Percentiles rank a stretch among this genome's conserved stretches.
Conservation (phyloP, 352 stramenopile genomes). For the Paralagenidium karlingii region DNA sequence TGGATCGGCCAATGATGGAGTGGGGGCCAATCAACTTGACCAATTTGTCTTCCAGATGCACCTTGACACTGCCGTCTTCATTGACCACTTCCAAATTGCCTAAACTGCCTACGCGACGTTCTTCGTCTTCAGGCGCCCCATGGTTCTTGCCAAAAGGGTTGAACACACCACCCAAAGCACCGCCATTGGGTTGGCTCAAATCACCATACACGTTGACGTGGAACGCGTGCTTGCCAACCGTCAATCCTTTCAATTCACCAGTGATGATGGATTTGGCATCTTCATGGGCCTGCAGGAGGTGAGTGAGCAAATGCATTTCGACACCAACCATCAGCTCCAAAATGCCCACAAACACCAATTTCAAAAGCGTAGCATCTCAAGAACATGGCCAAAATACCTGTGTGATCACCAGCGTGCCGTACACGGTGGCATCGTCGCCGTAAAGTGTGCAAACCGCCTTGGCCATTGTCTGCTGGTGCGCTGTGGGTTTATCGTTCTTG, state of each 20-base stretch:
- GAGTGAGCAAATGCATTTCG: background rate
- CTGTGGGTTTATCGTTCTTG: too few relatives aligned
- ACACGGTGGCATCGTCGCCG: slow-evolving; percentile 68
- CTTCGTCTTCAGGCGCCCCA: slow-evolving; percentile 90
- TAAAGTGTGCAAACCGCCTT: slow-evolving; percentile 83
- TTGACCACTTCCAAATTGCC: slow-evolving; percentile 80
- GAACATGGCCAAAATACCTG: slow-evolving; percentile 18
- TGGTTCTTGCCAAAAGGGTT: slow-evolving; percentile 98
- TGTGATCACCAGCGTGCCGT: slow-evolving; percentile 66
- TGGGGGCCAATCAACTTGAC: slow-evolving; percentile 97
- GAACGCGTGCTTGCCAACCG: slow-evolving; percentile 89
- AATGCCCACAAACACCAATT: too few relatives aligned
- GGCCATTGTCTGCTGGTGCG: too few relatives aligned
- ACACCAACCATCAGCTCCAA: too few relatives aligned
- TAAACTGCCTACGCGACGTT: slow-evolving; percentile 92
- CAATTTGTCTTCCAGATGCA: slow-evolving; percentile 92
- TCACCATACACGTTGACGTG: slow-evolving; percentile 94
- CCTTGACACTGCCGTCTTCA: slow-evolving; percentile 78
- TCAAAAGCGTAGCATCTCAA: background rate
- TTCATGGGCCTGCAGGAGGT: slow-evolving; percentile 38
- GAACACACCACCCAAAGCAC: slow-evolving; percentile 87
- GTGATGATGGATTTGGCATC: slow-evolving; percentile 81
- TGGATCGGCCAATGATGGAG: slow-evolving; percentile 94
- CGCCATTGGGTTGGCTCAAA: slow-evolving; percentile 70
- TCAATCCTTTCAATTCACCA: slow-evolving; percentile 64